Conservation (phyloP, 169 alveolate species). For the Prorocentrum cordatum region DNA sequence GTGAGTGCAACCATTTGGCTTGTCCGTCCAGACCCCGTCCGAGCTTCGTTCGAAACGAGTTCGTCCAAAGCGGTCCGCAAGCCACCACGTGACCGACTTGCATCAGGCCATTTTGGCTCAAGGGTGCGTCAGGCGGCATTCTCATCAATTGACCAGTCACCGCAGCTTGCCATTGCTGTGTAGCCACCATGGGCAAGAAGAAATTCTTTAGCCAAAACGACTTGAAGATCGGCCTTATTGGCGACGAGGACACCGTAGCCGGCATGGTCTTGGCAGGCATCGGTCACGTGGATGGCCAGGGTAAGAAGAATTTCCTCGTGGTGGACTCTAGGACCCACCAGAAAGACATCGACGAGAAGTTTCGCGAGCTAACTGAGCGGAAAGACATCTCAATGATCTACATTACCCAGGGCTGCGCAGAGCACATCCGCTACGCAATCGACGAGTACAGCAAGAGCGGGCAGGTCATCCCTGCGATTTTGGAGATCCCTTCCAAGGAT, state of each 20-base stretch:
- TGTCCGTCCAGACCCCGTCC: too few relatives aligned
- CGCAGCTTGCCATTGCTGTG: too few relatives aligned
- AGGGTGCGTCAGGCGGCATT: too few relatives aligned
- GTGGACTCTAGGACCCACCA: constrained; percentile 39
- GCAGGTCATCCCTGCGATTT: constrained; percentile 81
- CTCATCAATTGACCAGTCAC: too few relatives aligned
- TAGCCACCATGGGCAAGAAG: too few relatives aligned
- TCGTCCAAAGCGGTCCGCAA: too few relatives aligned
- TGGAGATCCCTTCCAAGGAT: constrained; percentile 86
- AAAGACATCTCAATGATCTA: constrained; percentile 52
- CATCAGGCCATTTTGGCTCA: too few relatives aligned
- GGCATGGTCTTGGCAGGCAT: constrained; percentile 84
- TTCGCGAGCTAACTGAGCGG: too few relatives aligned
- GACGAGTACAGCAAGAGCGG: constrained; percentile 56
- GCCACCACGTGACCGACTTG: too few relatives aligned
- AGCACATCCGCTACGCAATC: constrained; percentile 28
- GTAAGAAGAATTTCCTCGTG: constrained; percentile 59
- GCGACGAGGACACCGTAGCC: constrained; percentile 80
- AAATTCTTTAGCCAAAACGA: too few relatives aligned
- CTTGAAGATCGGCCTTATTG: constrained; percentile 69
- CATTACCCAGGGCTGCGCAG: constrained; percentile 21
- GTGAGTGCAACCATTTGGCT: too few relatives aligned
- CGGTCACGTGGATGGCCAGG: constrained; percentile 82
- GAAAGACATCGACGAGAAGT: neutral
- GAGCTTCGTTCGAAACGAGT: too few relatives aligned